Conservation (phyloP, 441 rosid genomes). For the Caryocar brasiliense region DNA sequence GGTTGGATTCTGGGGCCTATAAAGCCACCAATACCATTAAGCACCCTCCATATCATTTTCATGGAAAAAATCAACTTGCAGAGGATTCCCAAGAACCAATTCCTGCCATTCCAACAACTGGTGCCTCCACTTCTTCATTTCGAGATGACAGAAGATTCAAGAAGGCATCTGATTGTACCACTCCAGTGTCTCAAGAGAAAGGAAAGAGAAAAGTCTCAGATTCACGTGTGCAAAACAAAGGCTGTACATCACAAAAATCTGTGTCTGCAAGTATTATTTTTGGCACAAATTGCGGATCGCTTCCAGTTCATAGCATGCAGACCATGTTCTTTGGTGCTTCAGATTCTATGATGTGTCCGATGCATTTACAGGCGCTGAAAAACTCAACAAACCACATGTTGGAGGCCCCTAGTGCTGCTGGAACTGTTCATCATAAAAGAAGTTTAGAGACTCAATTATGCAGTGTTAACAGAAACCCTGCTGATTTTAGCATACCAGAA, state of each 20-base stretch:
- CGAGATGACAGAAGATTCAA: conserved; percentile 34
- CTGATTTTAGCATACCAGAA: conserved; percentile 72
- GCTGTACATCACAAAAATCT: conserved; percentile 23
- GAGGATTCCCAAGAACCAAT: conserved; percentile 25
- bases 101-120: conserved; percentile 26
- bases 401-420: conserved; percentile 19
- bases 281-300: conserved; percentile 31
- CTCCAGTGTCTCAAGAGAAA: conserved; percentile 39
- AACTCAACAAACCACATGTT: conserved; percentile 29
- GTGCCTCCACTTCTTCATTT: conserved; percentile 47
- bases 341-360: conserved; percentile 35
- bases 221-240: conserved; percentile 23
- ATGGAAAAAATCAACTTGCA: conserved; percentile 24
- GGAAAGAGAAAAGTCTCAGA: conserved; percentile 33
- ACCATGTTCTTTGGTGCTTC: conserved; percentile 30
- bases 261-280: conserved; percentile 23
- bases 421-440: conserved; percentile 21
- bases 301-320: conserved; percentile 31
- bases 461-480: conserved; percentile 72
- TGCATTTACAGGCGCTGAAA: conserved; percentile 22
- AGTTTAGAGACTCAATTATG: conserved; percentile 36
- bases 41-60: conserved; percentile 23
- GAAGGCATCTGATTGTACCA: conserved; percentile 21
- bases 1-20: conserved; percentile 30
- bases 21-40: conserved; percentile 27